Base-by-base conservation (phyloP, 352 stramenopile genomes). In the Phytophthora quininea region DNA sequence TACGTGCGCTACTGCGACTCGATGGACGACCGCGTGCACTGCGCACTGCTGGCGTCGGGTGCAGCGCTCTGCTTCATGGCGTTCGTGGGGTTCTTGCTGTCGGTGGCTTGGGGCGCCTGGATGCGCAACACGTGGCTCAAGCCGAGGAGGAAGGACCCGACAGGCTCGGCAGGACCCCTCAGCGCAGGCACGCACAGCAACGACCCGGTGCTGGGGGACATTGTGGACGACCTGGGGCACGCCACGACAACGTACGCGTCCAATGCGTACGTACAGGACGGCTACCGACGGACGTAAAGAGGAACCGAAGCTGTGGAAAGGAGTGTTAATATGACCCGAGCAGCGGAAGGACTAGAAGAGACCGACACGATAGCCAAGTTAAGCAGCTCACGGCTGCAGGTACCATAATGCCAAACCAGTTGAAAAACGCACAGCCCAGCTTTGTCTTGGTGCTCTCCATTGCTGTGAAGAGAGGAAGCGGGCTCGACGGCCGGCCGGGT, bases 1-100 rank as follows among this genome's bases (percentile, higher is more conserved):
- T 93, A 90, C 58, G 70, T 90, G 43, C 79, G 72, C 31, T 88
- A 91, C 69, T 93, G 84, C 58, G 58, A 77, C 57, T 52, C 64
- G 12, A 49, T 90, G 38, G 43, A 59, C 37, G 63, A 61, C 30
- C 63, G 69, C n/a, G 82, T 90, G 2, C 69, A 78, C 63, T 92
- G 84, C 54, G 71, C 66, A 38, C 54, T 81, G 30, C 50, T 92
- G 48, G 77, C 79, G 24, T 74, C 77, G 6, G 74, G 71, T 24
- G 79, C 71, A 0, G 80, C 70, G 54, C 76, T 92, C 54, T 87
- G 74, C 54, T 82, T 92, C 50, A 74, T 88, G 49, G 75, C 77
- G 9, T 92, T 92, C 57, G 74, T 88, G 30, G 49, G 63, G 12
- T 90, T 90, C 56, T 46, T 92, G 14, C 76, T 84, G 29, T 84